Evolutionary conservation across 2,329 filamentous ascomycete species (phyloP).

Genomic region (Colletotrichum nymphaeae): DNA sequence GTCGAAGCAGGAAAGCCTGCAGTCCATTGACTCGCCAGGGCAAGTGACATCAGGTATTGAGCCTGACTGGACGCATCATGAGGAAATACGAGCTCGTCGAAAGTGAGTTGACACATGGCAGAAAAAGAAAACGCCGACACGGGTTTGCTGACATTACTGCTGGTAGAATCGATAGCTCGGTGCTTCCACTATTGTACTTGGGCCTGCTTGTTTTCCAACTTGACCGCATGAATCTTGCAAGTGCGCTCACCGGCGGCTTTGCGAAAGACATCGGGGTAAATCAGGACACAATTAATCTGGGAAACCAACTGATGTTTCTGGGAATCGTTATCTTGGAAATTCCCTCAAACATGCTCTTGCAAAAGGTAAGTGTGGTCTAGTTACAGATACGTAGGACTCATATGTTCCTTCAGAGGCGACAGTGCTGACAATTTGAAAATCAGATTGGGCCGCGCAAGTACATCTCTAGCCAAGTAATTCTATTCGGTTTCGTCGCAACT

Average conservation of each 20-base stretch:
- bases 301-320: conserved; percentile 64
- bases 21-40: background rate
- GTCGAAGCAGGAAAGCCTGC: conserved; percentile 9
- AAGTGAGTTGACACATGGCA: conserved; percentile 30
- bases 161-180: conserved; percentile 55
- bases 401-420: background rate
- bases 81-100: conserved; percentile 33
- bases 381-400: too few relatives aligned
- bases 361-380: conserved; percentile 38
- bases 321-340: conserved; percentile 62
- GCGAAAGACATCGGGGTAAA: conserved; percentile 53
- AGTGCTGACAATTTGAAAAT: background rate
- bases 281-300: conserved; percentile 62
- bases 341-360: conserved; percentile 59
- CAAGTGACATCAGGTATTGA: background rate
- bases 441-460: conserved; percentile 58
- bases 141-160: background rate
- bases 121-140: background rate
- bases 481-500: conserved; percentile 59
- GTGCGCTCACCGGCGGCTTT: conserved; percentile 61
- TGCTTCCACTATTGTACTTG: conserved; percentile 60
- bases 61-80: conserved; percentile 33
- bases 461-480: conserved; percentile 59
- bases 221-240: conserved; percentile 64
- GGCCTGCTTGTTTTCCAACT: conserved; percentile 63